Evolutionary conservation across 2,329 filamentous ascomycete genomes (phyloP).

Genomic region (Magnaporthales sp.): DNA sequence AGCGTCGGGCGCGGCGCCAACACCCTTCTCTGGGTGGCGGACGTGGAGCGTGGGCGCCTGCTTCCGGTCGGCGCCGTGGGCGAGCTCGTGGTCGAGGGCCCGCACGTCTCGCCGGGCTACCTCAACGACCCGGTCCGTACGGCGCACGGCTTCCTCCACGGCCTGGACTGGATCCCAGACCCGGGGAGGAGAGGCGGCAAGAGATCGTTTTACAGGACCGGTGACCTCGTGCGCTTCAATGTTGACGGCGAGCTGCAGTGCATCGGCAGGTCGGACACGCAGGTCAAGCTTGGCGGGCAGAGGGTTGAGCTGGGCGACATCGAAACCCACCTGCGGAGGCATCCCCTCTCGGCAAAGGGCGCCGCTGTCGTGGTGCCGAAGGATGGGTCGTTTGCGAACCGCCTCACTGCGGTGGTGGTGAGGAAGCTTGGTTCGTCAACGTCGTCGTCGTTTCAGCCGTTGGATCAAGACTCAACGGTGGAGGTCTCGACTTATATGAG

Average conservation of each 20-base stretch:
- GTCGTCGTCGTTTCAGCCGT: no score
- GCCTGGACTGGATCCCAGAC: background rate
- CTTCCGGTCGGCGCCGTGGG: constrained; percentile 26
- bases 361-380: background rate
- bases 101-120: constrained; percentile 30
- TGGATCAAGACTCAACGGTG: no score
- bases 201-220: background rate
- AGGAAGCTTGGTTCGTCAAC: no score
- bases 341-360: background rate
- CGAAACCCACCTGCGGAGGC: background rate
- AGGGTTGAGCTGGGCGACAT: constrained; percentile 4
- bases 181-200: constrained; percentile 2
- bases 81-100: constrained; percentile 29
- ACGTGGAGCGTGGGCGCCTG: constrained; percentile 17
- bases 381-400: no score
- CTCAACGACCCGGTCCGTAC: constrained; percentile 12
- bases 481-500: no score
- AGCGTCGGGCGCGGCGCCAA: constrained; percentile 5
- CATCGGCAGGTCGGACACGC: background rate
- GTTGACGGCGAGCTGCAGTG: background rate
- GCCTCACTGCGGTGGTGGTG: background rate
- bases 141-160: background rate
- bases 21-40: constrained; percentile 28
- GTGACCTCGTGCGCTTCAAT: background rate
- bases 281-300: background rate